Evolutionary conservation across 2,329 filamentous ascomycete genomes (phyloP), one percentile per base, ranked within the genome.

Genomic region (Trichoderma harzianum): DNA sequence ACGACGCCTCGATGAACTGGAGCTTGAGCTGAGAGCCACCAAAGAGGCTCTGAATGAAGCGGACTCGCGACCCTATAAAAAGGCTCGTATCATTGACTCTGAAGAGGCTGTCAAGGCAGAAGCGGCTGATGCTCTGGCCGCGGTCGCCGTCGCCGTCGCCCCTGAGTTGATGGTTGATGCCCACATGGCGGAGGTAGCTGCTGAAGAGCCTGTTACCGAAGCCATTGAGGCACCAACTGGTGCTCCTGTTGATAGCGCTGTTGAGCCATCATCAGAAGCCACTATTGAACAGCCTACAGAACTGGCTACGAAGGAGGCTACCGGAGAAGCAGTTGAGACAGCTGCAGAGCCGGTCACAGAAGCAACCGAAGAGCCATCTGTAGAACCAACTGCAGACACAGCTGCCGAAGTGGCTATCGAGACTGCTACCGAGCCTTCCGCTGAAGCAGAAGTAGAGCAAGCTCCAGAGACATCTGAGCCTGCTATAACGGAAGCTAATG

Each of bases 1-100:
- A 83, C 88, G 92, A 65, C 90, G 92, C 65, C 84, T 97, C n/a
- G 92, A 93, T 71, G 93, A 97, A 75, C 84, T 94, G 57, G 92
- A 95, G 78, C 85, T 87, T 47, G 88, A 89, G 79, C 78, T 87
- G 1, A 84, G 83, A 67, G 82, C 77, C 7, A 74, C 74, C 0
- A 74, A 76, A 57, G 76, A 73, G 2, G 71, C 73, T 8, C 30
- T 72, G 3, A 74, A 72, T 16, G 73, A 72, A 26, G 73, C 72
- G 8, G 71, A 76, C 14, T 71, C 70, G 47, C 75, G 78, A 16
- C 77, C 77, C 21, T 62, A 76, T 7, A 80, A 80, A 69, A 80
- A 72, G 60, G 68, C 76, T 24, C 79, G 79, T 24, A 69, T 34
- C 6, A 73, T 75, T 8, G 64, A 73, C 16, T 70, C 68, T 28